Percentiles rank a stretch among this genome's conserved stretches.
Conservation (phyloP, 345 rosid genomes). For the Gossypium australe region DNA sequence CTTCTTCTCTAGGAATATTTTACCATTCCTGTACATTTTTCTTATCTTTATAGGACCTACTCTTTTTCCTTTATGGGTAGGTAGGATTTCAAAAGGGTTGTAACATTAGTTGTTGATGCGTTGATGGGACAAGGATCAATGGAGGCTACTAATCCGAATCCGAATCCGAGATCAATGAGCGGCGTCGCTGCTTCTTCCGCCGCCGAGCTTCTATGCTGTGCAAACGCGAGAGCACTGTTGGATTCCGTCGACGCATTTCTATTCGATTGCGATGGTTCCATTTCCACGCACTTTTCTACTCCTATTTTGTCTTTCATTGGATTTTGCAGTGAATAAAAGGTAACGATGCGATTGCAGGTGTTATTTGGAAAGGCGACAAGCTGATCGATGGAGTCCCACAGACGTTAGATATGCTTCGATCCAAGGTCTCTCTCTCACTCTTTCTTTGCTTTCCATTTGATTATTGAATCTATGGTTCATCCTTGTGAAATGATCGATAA, state of each 20-base stretch:
- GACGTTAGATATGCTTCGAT: conserved; percentile 65
- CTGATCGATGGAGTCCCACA: conserved; percentile 67
- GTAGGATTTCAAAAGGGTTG: not conserved
- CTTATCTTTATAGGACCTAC: not conserved
- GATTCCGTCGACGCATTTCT: conserved; percentile 65
- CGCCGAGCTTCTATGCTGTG: conserved; percentile 37
- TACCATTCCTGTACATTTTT: not conserved
- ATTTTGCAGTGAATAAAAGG: not conserved
- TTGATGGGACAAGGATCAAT: not conserved
- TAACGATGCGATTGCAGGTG: conserved; percentile 39
- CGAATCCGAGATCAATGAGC: not conserved
- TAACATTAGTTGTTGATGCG: not conserved
- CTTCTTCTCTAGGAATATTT: not conserved
- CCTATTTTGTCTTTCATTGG: not conserved
- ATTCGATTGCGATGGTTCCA: conserved; percentile 66
- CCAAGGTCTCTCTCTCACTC: conserved; percentile 34
- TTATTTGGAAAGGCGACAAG: conserved; percentile 88
- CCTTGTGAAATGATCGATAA: not conserved
- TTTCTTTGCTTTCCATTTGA: not conserved
- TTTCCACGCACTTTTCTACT: not conserved
- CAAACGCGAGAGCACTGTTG: conserved; percentile 35
- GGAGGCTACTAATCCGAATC: not conserved
- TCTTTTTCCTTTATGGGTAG: not conserved
- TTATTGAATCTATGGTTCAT: not conserved
- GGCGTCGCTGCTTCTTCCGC: not conserved